Percentiles rank a stretch among this genome's conserved stretches.
phyloP scores from a whole-genome alignment of 1,284 basidiomycete species.

The Tausonia pullulans region DNA sequence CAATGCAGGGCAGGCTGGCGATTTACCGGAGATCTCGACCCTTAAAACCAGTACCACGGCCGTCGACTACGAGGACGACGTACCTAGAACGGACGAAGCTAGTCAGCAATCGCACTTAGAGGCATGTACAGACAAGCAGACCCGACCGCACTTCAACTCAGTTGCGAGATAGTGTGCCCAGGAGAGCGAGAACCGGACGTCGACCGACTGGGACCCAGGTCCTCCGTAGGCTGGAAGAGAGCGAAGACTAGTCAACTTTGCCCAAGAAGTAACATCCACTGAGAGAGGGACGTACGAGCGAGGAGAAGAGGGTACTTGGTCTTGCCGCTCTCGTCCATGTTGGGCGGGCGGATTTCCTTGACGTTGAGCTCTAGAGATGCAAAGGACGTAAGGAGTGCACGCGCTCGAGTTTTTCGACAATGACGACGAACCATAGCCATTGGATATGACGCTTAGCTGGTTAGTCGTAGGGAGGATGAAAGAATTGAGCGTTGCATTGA shows the following conservation, averaged over 20 bases:
- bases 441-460: conserved; percentile 59
- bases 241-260: not conserved
- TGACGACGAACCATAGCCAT: conserved; percentile 58
- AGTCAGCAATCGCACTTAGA: too few relatives aligned
- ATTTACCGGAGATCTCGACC: conserved; percentile 43
- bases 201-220: conserved; percentile 68
- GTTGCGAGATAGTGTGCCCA: conserved; percentile 83
- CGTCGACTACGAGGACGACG: conserved; percentile 77
- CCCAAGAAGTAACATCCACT: not conserved
- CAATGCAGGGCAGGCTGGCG: too few relatives aligned
- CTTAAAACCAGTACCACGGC: conserved; percentile 85
- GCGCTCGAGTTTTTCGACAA: conserved; percentile 12
- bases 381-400: not conserved
- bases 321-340: conserved; percentile 81
- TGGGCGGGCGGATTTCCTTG: conserved; percentile 77
- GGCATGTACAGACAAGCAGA: too few relatives aligned
- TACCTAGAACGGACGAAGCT: conserved; percentile 36
- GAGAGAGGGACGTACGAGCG: conserved; percentile 16
- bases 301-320: conserved; percentile 90
- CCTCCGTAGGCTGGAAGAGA: conserved; percentile 37
- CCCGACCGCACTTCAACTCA: conserved; percentile 42
- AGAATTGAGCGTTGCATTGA: conserved; percentile 57
- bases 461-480: conserved; percentile 63
- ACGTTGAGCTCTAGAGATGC: conserved; percentile 59
- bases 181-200: conserved; percentile 53